Percentiles rank a stretch among this genome's conserved stretches.
Conservation (phyloP, 1,139 yeast genomes). For the Suhomyces ambrosiae region DNA sequence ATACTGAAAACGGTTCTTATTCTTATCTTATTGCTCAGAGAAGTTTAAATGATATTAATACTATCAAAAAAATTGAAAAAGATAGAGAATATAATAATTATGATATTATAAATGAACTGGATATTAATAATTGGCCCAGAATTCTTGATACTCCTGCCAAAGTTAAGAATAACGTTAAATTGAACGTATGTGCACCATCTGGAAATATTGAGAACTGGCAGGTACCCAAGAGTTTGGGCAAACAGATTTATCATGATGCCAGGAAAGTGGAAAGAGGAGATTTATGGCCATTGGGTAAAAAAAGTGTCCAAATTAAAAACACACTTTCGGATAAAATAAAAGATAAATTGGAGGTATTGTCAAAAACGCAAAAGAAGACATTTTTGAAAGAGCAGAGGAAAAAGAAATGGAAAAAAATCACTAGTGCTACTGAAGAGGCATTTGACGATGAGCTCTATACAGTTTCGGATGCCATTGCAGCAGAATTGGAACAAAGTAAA, state of each 20-base stretch:
- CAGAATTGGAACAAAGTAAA: slow-evolving; percentile 35
- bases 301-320: slow-evolving; percentile 52
- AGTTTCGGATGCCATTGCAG: slow-evolving; percentile 40
- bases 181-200: slow-evolving; percentile 78
- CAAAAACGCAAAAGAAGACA: slow-evolving; percentile 45
- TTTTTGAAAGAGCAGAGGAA: slow-evolving; percentile 46
- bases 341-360: slow-evolving; percentile 39
- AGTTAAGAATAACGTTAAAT: slow-evolving; percentile 77
- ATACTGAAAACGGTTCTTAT: slow-evolving; percentile 72
- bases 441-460: slow-evolving; percentile 37
- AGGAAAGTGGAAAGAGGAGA: slow-evolving; percentile 86
- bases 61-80: slow-evolving; percentile 38
- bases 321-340: slow-evolving; percentile 32
- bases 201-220: slow-evolving; percentile 88
- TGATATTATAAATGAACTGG: slow-evolving; percentile 24
- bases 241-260: slow-evolving; percentile 84
- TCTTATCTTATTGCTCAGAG: slow-evolving; percentile 78
- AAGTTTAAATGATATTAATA: slow-evolving; percentile 37
- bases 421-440: slow-evolving; percentile 32
- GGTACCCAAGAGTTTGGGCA: slow-evolving; percentile 76
- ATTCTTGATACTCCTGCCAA: slow-evolving; percentile 73
- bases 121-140: slow-evolving; percentile 66
- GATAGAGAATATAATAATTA: slow-evolving; percentile 32
- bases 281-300: slow-evolving; percentile 81
- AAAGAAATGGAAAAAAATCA: slow-evolving; percentile 44